Conservation (phyloP, 2,329 filamentous ascomycete species). For the Colletotrichum theobromicola region DNA sequence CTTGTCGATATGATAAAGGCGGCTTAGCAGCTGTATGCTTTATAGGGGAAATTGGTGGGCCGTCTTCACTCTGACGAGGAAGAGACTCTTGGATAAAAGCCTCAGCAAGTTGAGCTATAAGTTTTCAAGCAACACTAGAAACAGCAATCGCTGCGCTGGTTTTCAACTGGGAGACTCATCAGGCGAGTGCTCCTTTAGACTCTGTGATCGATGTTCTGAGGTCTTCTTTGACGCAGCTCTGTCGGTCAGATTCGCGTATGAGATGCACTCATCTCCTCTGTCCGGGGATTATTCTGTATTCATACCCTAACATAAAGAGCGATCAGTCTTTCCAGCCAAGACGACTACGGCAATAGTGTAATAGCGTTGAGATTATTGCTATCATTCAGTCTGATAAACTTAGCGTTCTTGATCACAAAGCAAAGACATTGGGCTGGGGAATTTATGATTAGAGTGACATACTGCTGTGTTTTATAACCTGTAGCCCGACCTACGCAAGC, state of each 20-base stretch:
- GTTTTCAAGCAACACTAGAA: background rate
- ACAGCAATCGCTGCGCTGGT: background rate
- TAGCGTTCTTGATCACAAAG: background rate
- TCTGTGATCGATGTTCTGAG: fast-evolving
- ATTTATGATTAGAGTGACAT: too few relatives aligned
- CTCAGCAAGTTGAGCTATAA: background rate
- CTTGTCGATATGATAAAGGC: too few relatives aligned
- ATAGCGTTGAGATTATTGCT: background rate
- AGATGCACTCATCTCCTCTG: background rate
- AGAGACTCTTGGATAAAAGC: background rate
- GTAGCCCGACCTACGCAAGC: too few relatives aligned
- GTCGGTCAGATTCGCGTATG: background rate
- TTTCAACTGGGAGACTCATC: fast-evolving
- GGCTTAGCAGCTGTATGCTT: background rate
- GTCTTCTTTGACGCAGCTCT: background rate
- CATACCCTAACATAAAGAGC: fast-evolving
- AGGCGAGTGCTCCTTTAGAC: background rate
- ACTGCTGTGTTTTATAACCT: too few relatives aligned
- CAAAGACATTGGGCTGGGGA: too few relatives aligned
- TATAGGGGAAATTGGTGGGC: background rate
- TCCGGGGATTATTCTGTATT: background rate
- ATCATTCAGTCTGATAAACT: background rate
- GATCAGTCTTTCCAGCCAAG: background rate
- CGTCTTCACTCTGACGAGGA: background rate
- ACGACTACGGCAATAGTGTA: background rate